Evolutionary conservation across 805 yeast genomes (phyloP).

Genomic region (Ogataea degrootiae): DNA sequence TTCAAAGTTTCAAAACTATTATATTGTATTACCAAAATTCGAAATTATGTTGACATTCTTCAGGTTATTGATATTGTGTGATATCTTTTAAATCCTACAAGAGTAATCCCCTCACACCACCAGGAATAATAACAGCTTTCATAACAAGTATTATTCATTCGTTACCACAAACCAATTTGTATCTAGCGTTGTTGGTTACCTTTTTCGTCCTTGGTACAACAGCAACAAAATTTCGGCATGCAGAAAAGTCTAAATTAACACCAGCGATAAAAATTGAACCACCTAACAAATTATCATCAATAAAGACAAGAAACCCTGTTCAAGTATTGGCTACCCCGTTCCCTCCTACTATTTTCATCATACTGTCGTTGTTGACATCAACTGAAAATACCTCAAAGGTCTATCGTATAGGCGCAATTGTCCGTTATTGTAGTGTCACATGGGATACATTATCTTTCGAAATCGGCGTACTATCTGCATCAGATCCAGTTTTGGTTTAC

Average conservation of each 20-base stretch:
- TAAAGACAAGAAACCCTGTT: neutral
- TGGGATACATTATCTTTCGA: conserved; percentile 12
- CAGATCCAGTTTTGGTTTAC: conserved; percentile 3
- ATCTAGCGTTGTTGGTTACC: conserved; percentile 4
- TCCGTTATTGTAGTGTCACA: conserved; percentile 10
- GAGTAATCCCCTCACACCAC: conserved; percentile 4
- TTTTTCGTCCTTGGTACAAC: conserved; percentile 6
- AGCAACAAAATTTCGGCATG: conserved; percentile 10
- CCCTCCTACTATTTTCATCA: neutral
- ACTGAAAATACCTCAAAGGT: neutral
- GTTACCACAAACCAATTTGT: conserved; percentile 1
- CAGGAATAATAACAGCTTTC: conserved; percentile 7
- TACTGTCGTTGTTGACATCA: neutral
- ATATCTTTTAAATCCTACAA: conserved; percentile 3
- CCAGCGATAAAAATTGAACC: neutral
- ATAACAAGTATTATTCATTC: conserved; percentile 9
- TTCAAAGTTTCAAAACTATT: too few species aligned
- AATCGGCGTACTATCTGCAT: conserved; percentile 8
- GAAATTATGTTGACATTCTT: neutral
- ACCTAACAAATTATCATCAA: neutral
- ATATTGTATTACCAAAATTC: neutral
- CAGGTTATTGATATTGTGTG: neutral
- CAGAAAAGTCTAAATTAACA: neutral
- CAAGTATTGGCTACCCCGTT: neutral
- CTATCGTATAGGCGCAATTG: neutral